Base-by-base conservation (phyloP, 306 rosid genomes). In the Chamaecrista fasciculata region DNA sequence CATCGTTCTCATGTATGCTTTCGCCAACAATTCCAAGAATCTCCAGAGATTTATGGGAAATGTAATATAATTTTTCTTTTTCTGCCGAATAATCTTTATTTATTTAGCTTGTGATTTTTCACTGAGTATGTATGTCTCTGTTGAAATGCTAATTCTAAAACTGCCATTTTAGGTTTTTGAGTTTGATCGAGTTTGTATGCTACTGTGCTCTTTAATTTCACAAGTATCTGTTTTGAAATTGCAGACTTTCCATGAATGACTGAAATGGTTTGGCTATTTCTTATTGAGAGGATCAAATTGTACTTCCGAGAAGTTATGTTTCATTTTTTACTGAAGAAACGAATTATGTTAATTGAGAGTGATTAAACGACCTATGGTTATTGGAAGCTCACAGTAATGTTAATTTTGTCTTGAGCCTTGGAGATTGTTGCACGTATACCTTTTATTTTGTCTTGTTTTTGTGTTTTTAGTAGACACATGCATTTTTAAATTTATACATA, bases 1-100 rank as follows among this genome's bases (percentile, higher is more conserved):
- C 16, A 76, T 94, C 71, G 76, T 85, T 78, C 86, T 94, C 4
- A 88, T 94, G 96, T 86, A 85, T 78, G 12, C 79, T 33, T 89
- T 84, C 71, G 92, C 91, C 70, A 89, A 84, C 82, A 89, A 89
- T 37, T 64, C 86, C 4, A 79, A 74, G 62, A 89, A 89, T 64
- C 55, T 92, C 71, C 83, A 86, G 80, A 89, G 52, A 66, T 89
- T 92, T 84, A 84, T 92, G 85, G 96, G 98, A 69, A 86, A 83
- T 20, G 95, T 92, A 81, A 52, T n/a, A 5, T 29, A 29, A 5
- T 29, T 57, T 57, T 57, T 20, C 24, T 31, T 3, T 57, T 57
- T 31, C 4, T 43, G 0, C 12, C 3, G 14, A 0, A 0, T 43
- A 1, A 33, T n/a, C n/a, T n/a, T n/a, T n/a, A 49, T 10, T 70